These are phyloP conservation scores for Aspergillus quadrilineatus DNA, from an alignment of 2,329 filamentous ascomycete species.

Conservation along the genomic window DNA sequence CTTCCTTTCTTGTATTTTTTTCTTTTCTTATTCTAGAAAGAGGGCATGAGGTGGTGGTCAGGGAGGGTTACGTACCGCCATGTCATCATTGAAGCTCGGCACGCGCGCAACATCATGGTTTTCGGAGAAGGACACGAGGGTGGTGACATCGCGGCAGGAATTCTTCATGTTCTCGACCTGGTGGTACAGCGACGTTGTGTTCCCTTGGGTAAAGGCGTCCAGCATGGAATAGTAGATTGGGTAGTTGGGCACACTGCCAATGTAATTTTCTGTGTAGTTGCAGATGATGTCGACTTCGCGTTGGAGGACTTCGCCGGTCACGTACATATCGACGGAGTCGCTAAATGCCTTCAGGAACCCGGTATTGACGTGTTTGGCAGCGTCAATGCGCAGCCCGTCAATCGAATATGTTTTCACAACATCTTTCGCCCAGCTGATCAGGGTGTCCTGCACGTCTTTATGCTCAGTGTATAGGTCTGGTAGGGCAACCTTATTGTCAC, in stretches of 20 bases:
- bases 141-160: slow-evolving; percentile 42
- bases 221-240: slow-evolving; percentile 40
- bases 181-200: slow-evolving; percentile 29
- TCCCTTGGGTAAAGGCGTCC: slow-evolving; percentile 33
- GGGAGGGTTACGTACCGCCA: slow-evolving; percentile 22
- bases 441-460: slow-evolving; percentile 38
- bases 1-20: too few relatives aligned
- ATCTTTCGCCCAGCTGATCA: slow-evolving; percentile 42
- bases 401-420: slow-evolving; percentile 47
- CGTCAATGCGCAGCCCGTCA: slow-evolving; percentile 54
- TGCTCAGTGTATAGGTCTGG: slow-evolving; percentile 50
- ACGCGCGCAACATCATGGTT: slow-evolving; percentile 61
- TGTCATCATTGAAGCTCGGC: slow-evolving; percentile 52
- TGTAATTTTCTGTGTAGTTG: slow-evolving; percentile 38
- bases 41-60: too few relatives aligned
- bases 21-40: too few relatives aligned
- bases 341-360: slow-evolving; percentile 43
- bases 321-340: slow-evolving; percentile 40
- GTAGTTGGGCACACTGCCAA: slow-evolving; percentile 51
- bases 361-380: slow-evolving; percentile 47
- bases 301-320: slow-evolving; percentile 48
- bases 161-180: slow-evolving; percentile 26
- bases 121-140: slow-evolving; percentile 55
- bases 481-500: slow-evolving; percentile 48
- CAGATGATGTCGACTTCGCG: slow-evolving; percentile 40